A percentile compares a stretch with the other conserved stretches of the same genome.
These are phyloP conservation scores for Dendrobium huoshanense DNA, from an alignment of 106 monocot species.

Conservation along the genomic window DNA sequence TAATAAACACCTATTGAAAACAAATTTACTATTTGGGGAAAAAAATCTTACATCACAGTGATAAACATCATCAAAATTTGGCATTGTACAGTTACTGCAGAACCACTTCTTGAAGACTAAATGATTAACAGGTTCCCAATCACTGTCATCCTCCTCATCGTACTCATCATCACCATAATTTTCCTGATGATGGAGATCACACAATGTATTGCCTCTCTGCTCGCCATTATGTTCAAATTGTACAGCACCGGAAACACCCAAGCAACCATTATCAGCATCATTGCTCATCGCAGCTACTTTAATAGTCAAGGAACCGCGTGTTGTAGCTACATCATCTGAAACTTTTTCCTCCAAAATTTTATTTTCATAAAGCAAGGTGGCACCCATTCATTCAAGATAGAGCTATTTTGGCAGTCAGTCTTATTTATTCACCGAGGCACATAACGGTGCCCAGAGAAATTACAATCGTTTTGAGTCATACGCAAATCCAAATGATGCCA, in stretches of 20 bases:
- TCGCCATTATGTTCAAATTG: constrained; percentile 5
- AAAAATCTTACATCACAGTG: constrained; percentile 53
- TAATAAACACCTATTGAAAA: background rate
- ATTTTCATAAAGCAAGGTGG: constrained; percentile 9
- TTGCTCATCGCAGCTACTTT: constrained; percentile 5
- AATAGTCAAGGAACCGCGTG: constrained; percentile 5
- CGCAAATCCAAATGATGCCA: constrained; percentile 3
- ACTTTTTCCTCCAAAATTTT: constrained; percentile 10
- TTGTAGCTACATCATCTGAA: background rate
- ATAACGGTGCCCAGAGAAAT: constrained; percentile 7
- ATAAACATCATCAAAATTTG: constrained; percentile 51
- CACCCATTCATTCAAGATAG: constrained; percentile 14
- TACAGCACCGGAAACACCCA: constrained; percentile 4
- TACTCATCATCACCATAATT: constrained; percentile 50
- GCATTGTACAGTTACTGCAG: constrained; percentile 79
- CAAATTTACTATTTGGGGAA: background rate
- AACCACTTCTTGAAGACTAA: constrained; percentile 61
- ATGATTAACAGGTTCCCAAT: constrained; percentile 68
- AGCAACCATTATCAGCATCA: constrained; percentile 14
- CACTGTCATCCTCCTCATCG: constrained; percentile 76
- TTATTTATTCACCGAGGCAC: constrained; percentile 5
- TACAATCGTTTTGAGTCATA: constrained; percentile 3
- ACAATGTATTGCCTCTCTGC: constrained; percentile 28
- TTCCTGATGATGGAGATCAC: constrained; percentile 47
- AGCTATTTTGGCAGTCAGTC: constrained; percentile 12